A percentile compares a stretch with the other conserved stretches of the same genome.
Evolutionary conservation across 2,329 filamentous ascomycete genomes (phyloP).

Genomic region (Tolypocladium cylindrosporum): DNA sequence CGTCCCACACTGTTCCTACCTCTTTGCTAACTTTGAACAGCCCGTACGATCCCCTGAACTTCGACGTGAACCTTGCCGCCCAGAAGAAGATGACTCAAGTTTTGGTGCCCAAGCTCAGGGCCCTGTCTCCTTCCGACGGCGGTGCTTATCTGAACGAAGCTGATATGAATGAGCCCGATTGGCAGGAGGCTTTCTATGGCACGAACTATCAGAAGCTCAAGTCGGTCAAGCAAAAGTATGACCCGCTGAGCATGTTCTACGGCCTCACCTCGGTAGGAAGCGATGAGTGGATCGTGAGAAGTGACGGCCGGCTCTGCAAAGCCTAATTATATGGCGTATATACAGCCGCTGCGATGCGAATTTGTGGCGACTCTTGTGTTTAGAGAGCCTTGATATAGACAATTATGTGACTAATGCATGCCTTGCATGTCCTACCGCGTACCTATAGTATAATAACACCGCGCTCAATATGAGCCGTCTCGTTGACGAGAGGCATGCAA

Average conservation of each 20-base stretch:
- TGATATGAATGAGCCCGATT: conserved; percentile 32
- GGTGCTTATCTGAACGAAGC: conserved; percentile 43
- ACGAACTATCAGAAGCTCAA: conserved; percentile 30
- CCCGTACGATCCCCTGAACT: neutral
- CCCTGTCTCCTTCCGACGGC: conserved; percentile 5
- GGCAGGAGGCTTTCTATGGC: conserved; percentile 35
- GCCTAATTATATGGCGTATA: neutral
- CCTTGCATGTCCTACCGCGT: no score
- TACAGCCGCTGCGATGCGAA: neutral
- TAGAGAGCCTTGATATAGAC: neutral
- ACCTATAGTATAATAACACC: conserved; percentile 15
- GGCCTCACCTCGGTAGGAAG: conserved; percentile 39
- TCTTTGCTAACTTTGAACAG: neutral
- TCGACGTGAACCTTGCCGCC: neutral
- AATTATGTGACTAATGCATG: no score
- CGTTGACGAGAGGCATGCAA: conserved; percentile 24
- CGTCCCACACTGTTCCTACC: neutral
- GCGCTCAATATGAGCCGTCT: conserved; percentile 21
- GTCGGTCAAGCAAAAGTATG: conserved; percentile 39
- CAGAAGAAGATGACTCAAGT: neutral
- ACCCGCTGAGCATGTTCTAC: conserved; percentile 35
- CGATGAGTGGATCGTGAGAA: conserved; percentile 34
- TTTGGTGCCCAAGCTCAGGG: neutral
- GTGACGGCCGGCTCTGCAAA: conserved; percentile 30
- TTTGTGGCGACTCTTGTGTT: neutral